Evolutionary conservation across 2,329 filamentous ascomycete species (phyloP).

Genomic region (Bimuria novae-zelandiae): DNA sequence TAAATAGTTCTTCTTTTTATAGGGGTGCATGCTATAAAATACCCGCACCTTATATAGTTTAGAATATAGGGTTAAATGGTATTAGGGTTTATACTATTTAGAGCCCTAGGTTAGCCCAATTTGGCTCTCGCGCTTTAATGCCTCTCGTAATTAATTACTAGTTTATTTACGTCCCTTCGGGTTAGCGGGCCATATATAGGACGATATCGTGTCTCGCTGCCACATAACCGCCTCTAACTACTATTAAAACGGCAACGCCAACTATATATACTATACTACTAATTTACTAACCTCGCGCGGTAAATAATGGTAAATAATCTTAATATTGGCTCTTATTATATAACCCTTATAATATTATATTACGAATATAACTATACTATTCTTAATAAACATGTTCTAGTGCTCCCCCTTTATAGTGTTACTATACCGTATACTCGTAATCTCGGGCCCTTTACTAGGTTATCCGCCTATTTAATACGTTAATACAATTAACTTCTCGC

Average conservation of each 20-base stretch:
- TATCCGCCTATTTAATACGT: too few species aligned
- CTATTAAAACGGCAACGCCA: neutral
- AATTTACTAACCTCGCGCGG: neutral
- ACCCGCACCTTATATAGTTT: too few species aligned
- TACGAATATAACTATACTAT: neutral
- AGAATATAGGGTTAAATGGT: too few species aligned
- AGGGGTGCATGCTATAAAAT: too few species aligned
- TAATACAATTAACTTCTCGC: too few species aligned
- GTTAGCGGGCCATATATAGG: neutral
- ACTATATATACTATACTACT: neutral
- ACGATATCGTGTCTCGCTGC: slow-evolving; percentile 16
- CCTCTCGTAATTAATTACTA: neutral
- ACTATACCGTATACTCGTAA: neutral
- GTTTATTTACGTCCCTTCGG: neutral
- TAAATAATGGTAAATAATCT: too few species aligned
- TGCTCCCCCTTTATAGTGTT: neutral
- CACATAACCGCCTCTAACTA: too few species aligned
- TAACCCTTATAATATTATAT: neutral
- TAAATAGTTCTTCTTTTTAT: too few species aligned
- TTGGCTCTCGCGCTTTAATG: too few species aligned
- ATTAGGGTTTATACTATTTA: too few species aligned
- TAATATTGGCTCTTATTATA: neutral
- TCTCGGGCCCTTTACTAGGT: too few species aligned
- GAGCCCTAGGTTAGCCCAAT: too few species aligned
- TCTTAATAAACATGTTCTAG: neutral